Conservation (phyloP, 768 basidiomycete genomes). For the Suillus lakei region DNA sequence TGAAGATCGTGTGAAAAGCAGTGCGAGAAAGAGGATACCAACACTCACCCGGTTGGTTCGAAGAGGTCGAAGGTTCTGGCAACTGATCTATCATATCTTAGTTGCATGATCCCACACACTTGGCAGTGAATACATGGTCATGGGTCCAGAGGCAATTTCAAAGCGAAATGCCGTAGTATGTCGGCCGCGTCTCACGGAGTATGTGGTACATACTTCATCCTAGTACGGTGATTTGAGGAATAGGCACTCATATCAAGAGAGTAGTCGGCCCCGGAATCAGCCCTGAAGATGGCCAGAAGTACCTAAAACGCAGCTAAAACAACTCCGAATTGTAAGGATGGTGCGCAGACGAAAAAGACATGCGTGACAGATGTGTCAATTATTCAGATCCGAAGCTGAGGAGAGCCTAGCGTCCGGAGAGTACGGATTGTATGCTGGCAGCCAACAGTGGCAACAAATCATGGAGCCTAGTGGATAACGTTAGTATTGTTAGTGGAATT, state of each 20-base stretch:
- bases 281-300: not conserved
- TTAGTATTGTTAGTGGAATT: too few species aligned
- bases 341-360: conserved; percentile 7
- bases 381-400: conserved; percentile 7
- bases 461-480: not conserved
- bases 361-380: conserved; percentile 10
- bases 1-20: not conserved
- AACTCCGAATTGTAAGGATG: conserved; percentile 1
- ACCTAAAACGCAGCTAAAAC: not conserved
- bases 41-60: not conserved
- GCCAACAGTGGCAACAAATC: not conserved
- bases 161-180: conserved; percentile 1
- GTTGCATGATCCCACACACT: not conserved
- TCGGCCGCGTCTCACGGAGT: conserved; percentile 12
- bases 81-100: not conserved
- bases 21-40: not conserved
- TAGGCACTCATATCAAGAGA: not conserved
- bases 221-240: not conserved
- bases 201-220: conserved; percentile 9
- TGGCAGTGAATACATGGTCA: not conserved
- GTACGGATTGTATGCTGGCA: not conserved
- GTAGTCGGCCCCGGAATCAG: not conserved
- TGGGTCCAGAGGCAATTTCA: not conserved
- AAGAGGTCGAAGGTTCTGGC: conserved; percentile 1
- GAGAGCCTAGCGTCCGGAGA: conserved; percentile 10